A percentile compares a stretch with the other conserved stretches of the same genome.
Evolutionary conservation across 1,284 basidiomycete species (phyloP).

Genomic region (Earliella scabrosa): DNA sequence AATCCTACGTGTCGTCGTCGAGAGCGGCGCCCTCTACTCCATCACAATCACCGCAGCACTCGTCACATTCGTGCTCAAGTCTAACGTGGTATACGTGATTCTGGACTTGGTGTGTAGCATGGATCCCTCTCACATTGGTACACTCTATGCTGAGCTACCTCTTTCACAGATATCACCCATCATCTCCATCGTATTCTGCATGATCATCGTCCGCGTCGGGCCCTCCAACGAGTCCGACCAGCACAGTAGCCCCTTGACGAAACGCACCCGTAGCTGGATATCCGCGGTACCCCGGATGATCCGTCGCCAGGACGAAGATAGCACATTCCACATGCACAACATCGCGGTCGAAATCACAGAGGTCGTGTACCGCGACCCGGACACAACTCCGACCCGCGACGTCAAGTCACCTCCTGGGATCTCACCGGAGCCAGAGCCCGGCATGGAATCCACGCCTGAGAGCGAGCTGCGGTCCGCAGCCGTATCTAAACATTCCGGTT

Average conservation of each 20-base stretch:
- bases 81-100: constrained; percentile 33
- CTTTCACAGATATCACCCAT: constrained; percentile 17
- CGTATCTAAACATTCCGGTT: background rate
- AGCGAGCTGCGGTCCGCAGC: background rate
- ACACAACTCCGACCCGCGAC: background rate
- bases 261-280: background rate
- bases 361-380: background rate
- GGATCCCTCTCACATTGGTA: background rate
- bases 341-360: background rate
- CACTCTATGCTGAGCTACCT: background rate
- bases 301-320: background rate
- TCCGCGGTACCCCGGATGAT: no score
- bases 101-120: constrained; percentile 36
- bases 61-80: constrained; percentile 32
- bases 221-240: background rate
- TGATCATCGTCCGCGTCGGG: constrained; percentile 32
- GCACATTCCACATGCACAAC: background rate
- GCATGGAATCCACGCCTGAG: no score
- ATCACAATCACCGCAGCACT: constrained; percentile 34
- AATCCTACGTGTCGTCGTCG: constrained; percentile 34
- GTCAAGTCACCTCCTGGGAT: background rate
- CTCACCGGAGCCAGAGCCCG: background rate
- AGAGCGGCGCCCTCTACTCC: constrained; percentile 37
- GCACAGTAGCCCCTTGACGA: background rate
- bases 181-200: constrained; percentile 36